These are phyloP conservation scores for Ambrosia trifida DNA, from an alignment of 129 eudicot genomes.

Conservation along the genomic window DNA sequence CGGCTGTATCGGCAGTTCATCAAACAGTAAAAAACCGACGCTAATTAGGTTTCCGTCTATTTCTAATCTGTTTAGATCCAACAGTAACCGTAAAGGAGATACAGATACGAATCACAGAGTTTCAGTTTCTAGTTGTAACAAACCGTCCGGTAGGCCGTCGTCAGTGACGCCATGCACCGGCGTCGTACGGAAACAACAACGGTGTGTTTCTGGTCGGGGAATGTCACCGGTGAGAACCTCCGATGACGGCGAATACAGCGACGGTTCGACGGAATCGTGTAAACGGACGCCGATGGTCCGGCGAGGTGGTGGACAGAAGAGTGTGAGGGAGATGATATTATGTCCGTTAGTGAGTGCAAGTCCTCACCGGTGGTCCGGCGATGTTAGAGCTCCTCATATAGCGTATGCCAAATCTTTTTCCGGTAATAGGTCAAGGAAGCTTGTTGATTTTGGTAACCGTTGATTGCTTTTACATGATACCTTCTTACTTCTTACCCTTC, in stretches of 20 bases:
- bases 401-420: slow-evolving; percentile 48
- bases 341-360: slow-evolving; percentile 69
- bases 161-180: slow-evolving; percentile 27
- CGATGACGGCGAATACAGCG: slow-evolving; percentile 44
- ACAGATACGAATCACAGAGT: slow-evolving; percentile 26
- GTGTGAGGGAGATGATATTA: slow-evolving; percentile 44
- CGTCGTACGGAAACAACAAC: slow-evolving; percentile 29
- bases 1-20: slow-evolving; percentile 17
- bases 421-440: slow-evolving; percentile 68
- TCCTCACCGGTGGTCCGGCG: slow-evolving; percentile 53
- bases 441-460: slow-evolving; percentile 68
- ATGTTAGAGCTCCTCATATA: slow-evolving; percentile 37
- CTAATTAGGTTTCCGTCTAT: slow-evolving; percentile 38
- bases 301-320: slow-evolving; percentile 31
- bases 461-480: slow-evolving; percentile 31
- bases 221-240: slow-evolving; percentile 59
- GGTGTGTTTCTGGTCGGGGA: slow-evolving; percentile 47
- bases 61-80: slow-evolving; percentile 56
- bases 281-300: slow-evolving; percentile 52
- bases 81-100: slow-evolving; percentile 30
- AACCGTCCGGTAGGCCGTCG: slow-evolving; percentile 22
- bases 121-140: slow-evolving; percentile 24
- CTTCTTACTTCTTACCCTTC: too few relatives aligned
- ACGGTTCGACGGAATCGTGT: slow-evolving; percentile 50
- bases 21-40: slow-evolving; percentile 22